phyloP scores from a whole-genome alignment of 495 filamentous ascomycete genomes.

The Daldinia bambusicola region DNA sequence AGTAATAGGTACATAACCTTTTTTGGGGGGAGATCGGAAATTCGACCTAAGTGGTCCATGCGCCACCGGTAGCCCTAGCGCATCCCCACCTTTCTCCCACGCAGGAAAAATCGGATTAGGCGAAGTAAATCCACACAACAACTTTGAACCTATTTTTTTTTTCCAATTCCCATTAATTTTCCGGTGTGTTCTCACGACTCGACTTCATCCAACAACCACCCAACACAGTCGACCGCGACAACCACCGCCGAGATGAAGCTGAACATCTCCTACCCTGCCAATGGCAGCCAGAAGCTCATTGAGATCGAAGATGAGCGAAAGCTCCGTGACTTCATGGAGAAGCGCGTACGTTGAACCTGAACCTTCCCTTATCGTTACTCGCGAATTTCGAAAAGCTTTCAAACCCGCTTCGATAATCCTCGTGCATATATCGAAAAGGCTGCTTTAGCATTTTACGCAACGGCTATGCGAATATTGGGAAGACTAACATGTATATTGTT shows the following conservation, averaged over 20 bases:
- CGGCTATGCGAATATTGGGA: neutral
- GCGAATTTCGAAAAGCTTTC: conserved; percentile 13
- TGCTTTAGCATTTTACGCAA: neutral
- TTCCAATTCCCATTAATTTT: conserved; percentile 30
- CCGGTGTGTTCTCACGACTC: conserved; percentile 36
- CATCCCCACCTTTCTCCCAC: conserved; percentile 39
- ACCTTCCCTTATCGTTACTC: conserved; percentile 10
- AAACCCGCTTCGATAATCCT: conserved; percentile 7
- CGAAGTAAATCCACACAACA: conserved; percentile 49
- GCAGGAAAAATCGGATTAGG: conserved; percentile 48
- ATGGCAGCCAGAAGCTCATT: conserved; percentile 98
- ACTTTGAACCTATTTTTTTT: conserved; percentile 22
- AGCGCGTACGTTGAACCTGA: conserved; percentile 48
- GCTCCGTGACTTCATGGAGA: conserved; percentile 68
- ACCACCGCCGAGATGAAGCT: conserved; percentile 76
- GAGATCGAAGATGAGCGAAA: conserved; percentile 98
- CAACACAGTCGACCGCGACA: conserved; percentile 45
- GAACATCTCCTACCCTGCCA: conserved; percentile 98
- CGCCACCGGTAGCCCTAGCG: conserved; percentile 38
- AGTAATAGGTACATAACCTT: conserved; percentile 5
- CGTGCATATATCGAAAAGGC: neutral
- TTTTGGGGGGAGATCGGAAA: neutral
- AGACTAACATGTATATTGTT: conserved; percentile 46
- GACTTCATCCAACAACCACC: conserved; percentile 44
- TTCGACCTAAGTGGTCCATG: conserved; percentile 32